Evolutionary conservation across 1,139 yeast species (phyloP).

Genomic region (Oligophagozyma castellii): DNA sequence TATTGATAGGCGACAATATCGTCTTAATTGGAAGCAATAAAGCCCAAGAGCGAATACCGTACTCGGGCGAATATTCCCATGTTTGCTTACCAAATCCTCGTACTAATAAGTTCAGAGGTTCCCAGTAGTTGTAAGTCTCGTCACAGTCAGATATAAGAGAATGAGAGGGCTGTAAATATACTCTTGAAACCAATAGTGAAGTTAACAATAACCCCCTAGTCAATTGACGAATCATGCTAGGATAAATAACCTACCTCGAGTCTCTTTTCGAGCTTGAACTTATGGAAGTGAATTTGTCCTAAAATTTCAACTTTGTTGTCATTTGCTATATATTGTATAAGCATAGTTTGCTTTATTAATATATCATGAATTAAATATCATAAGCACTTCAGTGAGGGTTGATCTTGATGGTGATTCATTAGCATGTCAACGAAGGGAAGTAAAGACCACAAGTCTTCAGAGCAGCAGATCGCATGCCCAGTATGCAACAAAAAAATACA

Average conservation of each 20-base stretch:
- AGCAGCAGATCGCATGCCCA: slow-evolving; percentile 21
- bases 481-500: slow-evolving; percentile 17
- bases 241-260: too few species aligned
- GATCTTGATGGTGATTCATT: too few species aligned
- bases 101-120: slow-evolving; percentile 66
- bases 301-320: neutral
- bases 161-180: slow-evolving; percentile 19
- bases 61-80: slow-evolving; percentile 92
- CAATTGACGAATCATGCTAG: neutral
- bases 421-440: too few species aligned
- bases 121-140: slow-evolving; percentile 85
- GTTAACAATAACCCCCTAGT: slow-evolving; percentile 4
- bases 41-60: slow-evolving; percentile 77
- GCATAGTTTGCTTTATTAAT: neutral
- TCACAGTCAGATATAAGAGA: slow-evolving; percentile 65
- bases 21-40: slow-evolving; percentile 45
- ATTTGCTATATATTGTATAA: neutral
- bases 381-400: too few species aligned
- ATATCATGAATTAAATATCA: too few species aligned
- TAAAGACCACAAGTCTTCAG: too few species aligned
- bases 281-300: too few species aligned
- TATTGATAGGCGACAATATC: slow-evolving; percentile 29
- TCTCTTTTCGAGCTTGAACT: too few species aligned
- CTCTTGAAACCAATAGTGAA: slow-evolving; percentile 11
- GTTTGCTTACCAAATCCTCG: slow-evolving; percentile 87